Evolutionary conservation across 768 basidiomycete species (phyloP), one percentile per base, ranked within the genome.

Genomic region (Rossbeevera mucosa): DNA sequence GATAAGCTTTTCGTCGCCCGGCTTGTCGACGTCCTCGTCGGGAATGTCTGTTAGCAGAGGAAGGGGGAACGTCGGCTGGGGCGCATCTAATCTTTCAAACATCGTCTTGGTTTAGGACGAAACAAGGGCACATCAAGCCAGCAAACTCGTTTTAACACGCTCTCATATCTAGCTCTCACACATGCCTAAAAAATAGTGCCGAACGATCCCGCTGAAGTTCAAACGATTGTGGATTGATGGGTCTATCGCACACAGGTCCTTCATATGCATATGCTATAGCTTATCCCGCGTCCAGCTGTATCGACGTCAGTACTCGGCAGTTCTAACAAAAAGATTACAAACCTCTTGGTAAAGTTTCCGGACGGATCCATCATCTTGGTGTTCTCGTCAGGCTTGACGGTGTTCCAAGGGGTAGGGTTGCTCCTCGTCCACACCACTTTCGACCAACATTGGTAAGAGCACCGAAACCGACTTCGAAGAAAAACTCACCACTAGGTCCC

Each of bases 381-480:
- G 58, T 80, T 80, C 70, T 93, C 83, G 63, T 85, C 76, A 33
- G 78, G 83, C 66, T 88, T 77, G 65, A 93, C 79, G 51, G 80
- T 77, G 71, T 90, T 89, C 88, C 89, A 94, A n/a, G 92, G 92
- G 20, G 83, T 84, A 30, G 91, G 91, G 77, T 94, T 94, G 67
- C 64, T 67, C 68, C 73, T 79, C 60, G 82, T 77, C 83, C 82
- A 84, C 52, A 83, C 67, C 50, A 82, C 80, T 81, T 51, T 38
- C 7, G 20, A 29, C 12, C 36, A 2, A 18, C n/a, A 7, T 25
- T 5, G 29, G 48, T 62, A 41, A 55, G 53, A 36, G 30, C n/a
- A 18, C 14, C 13, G 44, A 21, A 43, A 12, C 4, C 26, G 2
- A 16, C 12, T 28, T 16, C 5, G 1, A 7, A 18, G 20, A 7